Evolutionary conservation across 352 stramenopile species (phyloP).

Genomic region (Phytopythium aichiense): DNA sequence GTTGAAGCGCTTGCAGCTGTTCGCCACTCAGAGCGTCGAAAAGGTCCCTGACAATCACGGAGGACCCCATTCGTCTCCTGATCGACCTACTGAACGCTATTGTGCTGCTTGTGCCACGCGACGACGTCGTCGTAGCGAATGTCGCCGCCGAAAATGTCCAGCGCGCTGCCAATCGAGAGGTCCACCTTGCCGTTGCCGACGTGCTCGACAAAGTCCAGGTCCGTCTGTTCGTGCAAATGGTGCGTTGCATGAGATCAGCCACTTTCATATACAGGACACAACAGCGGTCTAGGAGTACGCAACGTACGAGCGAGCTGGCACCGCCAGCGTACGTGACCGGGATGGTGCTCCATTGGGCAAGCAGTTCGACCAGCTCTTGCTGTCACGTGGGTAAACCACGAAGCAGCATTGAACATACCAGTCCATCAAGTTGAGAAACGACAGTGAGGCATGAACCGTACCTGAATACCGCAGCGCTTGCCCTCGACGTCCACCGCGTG

Average conservation of each 20-base stretch:
- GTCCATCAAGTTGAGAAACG: background rate
- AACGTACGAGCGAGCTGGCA: constrained; percentile 79
- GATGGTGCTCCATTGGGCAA: constrained; percentile 91
- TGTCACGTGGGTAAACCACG: constrained; percentile 12
- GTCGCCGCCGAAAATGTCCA: constrained; percentile 96
- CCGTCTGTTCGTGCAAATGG: constrained; percentile 40
- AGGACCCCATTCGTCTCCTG: background rate
- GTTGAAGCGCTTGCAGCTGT: background rate
- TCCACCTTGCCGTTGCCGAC: constrained; percentile 94
- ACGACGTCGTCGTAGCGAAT: constrained; percentile 94
- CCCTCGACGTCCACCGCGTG: constrained; percentile 98
- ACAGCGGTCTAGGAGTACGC: background rate
- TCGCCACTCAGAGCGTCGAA: too few species aligned
- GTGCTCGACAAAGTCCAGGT: constrained; percentile 93
- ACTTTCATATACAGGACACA: background rate
- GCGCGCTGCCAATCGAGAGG: constrained; percentile 96
- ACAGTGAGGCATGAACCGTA: constrained; percentile 7
- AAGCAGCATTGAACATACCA: background rate
- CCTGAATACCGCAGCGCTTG: constrained; percentile 92
- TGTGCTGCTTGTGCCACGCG: constrained; percentile 71
- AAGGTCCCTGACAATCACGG: too few species aligned
- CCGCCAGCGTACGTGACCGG: constrained; percentile 97
- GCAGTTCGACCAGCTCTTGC: constrained; percentile 93
- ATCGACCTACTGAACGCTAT: background rate
- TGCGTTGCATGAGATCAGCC: constrained; percentile 4